phyloP scores from a whole-genome alignment of 768 basidiomycete species.

The Suillus clintonianus region DNA sequence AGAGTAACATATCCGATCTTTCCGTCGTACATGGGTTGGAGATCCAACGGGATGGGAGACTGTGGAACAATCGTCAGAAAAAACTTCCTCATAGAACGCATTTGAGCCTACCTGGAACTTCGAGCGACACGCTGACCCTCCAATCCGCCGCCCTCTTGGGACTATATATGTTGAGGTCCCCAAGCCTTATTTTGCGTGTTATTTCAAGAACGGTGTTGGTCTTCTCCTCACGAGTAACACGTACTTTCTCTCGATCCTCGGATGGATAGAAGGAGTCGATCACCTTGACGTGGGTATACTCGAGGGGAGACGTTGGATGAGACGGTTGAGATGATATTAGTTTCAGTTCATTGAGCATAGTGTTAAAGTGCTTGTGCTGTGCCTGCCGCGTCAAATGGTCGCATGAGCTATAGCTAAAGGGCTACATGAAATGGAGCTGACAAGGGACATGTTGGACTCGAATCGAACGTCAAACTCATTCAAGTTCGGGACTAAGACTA shows the following conservation, averaged over 20 bases:
- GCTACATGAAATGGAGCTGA: conserved; percentile 38
- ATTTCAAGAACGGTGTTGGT: conserved; percentile 63
- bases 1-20: conserved; percentile 89
- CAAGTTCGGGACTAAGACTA: conserved; percentile 75
- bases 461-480: conserved; percentile 69
- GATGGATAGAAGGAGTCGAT: conserved; percentile 76
- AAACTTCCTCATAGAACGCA: conserved; percentile 2
- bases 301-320: conserved; percentile 58
- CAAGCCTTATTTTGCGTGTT: conserved; percentile 80
- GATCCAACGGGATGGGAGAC: conserved; percentile 70
- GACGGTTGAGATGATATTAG: conserved; percentile 52
- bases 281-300: conserved; percentile 76
- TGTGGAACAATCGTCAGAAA: conserved; percentile 25
- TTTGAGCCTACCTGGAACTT: conserved; percentile 71
- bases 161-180: conserved; percentile 83
- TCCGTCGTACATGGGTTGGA: conserved; percentile 64
- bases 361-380: conserved; percentile 89
- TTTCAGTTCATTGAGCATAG: conserved; percentile 81
- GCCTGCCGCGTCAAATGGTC: conserved; percentile 42
- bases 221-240: conserved; percentile 84
- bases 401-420: conserved; percentile 14
- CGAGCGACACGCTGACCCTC: conserved; percentile 91
- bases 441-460: conserved; percentile 90
- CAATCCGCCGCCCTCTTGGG: conserved; percentile 87
- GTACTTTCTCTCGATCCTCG: conserved; percentile 60